Evolutionary conservation across 805 yeast species (phyloP).

Genomic region (Peterozyma xylosa): DNA sequence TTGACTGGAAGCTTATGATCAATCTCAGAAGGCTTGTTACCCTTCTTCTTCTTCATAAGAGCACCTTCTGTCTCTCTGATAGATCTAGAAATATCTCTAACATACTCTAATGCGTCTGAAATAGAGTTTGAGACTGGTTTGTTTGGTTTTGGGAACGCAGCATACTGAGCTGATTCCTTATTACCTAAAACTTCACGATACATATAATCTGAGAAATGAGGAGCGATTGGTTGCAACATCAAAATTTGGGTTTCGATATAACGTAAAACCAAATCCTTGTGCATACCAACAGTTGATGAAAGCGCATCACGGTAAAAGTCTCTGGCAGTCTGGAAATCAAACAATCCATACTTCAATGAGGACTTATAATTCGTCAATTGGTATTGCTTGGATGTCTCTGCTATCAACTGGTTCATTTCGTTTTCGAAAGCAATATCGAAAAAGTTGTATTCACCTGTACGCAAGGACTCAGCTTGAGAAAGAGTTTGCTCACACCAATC

Average conservation of each 20-base stretch:
- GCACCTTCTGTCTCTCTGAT: constrained; percentile 93
- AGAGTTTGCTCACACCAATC: constrained; percentile 90
- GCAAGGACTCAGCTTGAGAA: constrained; percentile 40
- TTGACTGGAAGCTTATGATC: constrained; percentile 69
- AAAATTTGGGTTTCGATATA: constrained; percentile 85
- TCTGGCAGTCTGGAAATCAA: constrained; percentile 91
- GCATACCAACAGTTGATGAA: constrained; percentile 54
- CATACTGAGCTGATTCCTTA: constrained; percentile 59
- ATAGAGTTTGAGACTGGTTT: constrained; percentile 56
- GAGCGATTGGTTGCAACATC: constrained; percentile 86
- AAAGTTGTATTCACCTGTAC: constrained; percentile 56
- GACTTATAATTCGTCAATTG: constrained; percentile 71
- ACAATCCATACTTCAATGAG: constrained; percentile 85
- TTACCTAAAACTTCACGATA: constrained; percentile 77
- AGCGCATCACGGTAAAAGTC: constrained; percentile 87
- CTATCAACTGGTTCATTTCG: constrained; percentile 81
- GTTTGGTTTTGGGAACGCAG: constrained; percentile 73
- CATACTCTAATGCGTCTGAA: constrained; percentile 68
- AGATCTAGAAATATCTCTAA: constrained; percentile 69
- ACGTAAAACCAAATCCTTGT: constrained; percentile 68
- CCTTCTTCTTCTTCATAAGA: constrained; percentile 79
- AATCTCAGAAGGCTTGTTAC: constrained; percentile 65
- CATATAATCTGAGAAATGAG: constrained; percentile 89
- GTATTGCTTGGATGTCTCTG: constrained; percentile 66
- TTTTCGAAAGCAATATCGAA: constrained; percentile 88